Conservation (phyloP, 352 stramenopile genomes). For the Phytopythium mirpurense region DNA sequence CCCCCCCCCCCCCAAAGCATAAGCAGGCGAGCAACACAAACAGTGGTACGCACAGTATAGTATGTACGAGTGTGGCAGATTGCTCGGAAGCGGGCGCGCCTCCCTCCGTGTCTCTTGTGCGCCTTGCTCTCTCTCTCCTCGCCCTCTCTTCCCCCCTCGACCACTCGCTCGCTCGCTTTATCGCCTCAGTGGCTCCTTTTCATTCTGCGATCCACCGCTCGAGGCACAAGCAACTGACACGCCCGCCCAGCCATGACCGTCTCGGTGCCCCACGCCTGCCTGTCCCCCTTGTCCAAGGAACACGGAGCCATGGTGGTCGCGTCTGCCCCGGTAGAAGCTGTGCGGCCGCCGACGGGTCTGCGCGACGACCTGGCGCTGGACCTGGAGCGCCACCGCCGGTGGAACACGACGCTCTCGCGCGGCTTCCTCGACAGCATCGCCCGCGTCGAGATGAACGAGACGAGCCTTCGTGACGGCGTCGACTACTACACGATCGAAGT, state of each 20-base stretch:
- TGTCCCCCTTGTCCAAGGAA: constrained; percentile 20
- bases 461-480: constrained; percentile 15
- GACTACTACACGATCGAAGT: constrained; percentile 36
- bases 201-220: constrained; percentile 1
- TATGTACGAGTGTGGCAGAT: not conserved
- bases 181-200: not conserved
- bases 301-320: constrained; percentile 22
- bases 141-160: not conserved
- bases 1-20: no score
- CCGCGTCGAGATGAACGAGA: constrained; percentile 35
- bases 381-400: constrained; percentile 31
- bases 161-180: not conserved
- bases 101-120: constrained; percentile 6
- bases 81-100: constrained; percentile 1
- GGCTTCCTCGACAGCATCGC: constrained; percentile 45
- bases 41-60: not conserved
- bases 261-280: constrained; percentile 13
- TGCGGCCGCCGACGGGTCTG: constrained; percentile 15
- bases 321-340: constrained; percentile 5
- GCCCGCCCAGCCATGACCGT: constrained; percentile 2
- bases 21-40: not conserved
- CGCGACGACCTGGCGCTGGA: constrained; percentile 18
- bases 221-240: not conserved
- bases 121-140: not conserved
- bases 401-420: constrained; percentile 22